Evolutionary conservation across 345 rosid genomes (phyloP).

Genomic region (Salix purpurea): DNA sequence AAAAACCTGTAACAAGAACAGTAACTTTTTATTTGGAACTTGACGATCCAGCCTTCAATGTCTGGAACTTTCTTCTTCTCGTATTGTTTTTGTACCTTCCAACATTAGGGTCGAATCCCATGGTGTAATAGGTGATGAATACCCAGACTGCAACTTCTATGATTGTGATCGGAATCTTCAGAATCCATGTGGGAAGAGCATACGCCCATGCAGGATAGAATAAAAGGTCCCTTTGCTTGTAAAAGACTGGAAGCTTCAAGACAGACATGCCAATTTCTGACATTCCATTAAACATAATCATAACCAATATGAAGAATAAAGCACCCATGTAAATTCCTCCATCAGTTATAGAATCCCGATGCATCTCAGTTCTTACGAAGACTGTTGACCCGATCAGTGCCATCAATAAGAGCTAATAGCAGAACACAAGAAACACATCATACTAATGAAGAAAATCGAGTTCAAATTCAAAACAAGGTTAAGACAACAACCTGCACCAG

Average conservation of each 20-base stretch:
- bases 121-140: constrained; percentile 56
- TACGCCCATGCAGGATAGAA: constrained; percentile 82
- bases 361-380: constrained; percentile 36
- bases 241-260: constrained; percentile 76
- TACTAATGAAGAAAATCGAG: not conserved
- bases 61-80: no score
- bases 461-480: not conserved
- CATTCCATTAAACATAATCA: constrained; percentile 67
- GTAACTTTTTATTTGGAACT: no score
- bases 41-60: no score
- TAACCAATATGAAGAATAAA: constrained; percentile 46
- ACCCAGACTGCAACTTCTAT: constrained; percentile 59
- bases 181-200: constrained; percentile 76
- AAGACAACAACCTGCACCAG: constrained; percentile 40
- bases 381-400: constrained; percentile 24
- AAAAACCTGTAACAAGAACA: constrained; percentile 38
- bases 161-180: constrained; percentile 64
- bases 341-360: constrained; percentile 29
- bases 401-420: constrained; percentile 28
- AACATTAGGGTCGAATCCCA: constrained; percentile 67
- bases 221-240: constrained; percentile 72
- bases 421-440: not conserved
- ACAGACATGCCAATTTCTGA: constrained; percentile 72
- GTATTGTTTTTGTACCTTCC: constrained; percentile 44
- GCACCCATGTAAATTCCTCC: constrained; percentile 61